Conservation (phyloP, 148 eudicot genomes). For the Rhododendron molle region DNA sequence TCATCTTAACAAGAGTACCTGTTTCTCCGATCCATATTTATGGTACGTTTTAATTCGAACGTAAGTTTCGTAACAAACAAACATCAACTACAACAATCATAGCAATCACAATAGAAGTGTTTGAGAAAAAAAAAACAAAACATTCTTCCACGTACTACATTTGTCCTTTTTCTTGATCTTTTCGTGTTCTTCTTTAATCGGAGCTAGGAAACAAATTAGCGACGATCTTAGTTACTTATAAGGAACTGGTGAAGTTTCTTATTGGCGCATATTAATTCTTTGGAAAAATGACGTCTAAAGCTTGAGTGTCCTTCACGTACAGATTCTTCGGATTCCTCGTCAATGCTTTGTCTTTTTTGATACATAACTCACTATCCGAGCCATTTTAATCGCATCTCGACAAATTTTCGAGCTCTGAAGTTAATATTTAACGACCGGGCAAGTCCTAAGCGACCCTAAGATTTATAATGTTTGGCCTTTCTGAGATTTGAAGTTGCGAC, state of each 20-base stretch:
- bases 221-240: neutral
- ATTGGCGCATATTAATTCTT: neutral
- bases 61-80: too few species aligned
- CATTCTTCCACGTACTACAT: neutral
- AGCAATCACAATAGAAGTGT: neutral
- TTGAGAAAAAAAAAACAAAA: neutral
- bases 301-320: neutral
- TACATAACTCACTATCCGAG: too few species aligned
- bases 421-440: neutral
- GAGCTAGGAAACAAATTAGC: neutral
- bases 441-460: too few species aligned
- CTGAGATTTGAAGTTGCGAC: neutral
- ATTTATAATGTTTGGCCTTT: neutral
- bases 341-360: neutral
- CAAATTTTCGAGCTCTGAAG: neutral
- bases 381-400: neutral
- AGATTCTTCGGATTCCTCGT: constrained; percentile 1
- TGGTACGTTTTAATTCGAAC: too few species aligned
- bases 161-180: too few species aligned
- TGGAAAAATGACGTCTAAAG: neutral
- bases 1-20: neutral
- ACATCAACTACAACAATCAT: too few species aligned
- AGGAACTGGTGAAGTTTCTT: neutral
- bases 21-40: neutral
- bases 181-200: neutral